Percentiles rank a stretch among this genome's conserved stretches.
Conservation (phyloP, 2,329 filamentous ascomycete genomes). For the Penicillium sp. region DNA sequence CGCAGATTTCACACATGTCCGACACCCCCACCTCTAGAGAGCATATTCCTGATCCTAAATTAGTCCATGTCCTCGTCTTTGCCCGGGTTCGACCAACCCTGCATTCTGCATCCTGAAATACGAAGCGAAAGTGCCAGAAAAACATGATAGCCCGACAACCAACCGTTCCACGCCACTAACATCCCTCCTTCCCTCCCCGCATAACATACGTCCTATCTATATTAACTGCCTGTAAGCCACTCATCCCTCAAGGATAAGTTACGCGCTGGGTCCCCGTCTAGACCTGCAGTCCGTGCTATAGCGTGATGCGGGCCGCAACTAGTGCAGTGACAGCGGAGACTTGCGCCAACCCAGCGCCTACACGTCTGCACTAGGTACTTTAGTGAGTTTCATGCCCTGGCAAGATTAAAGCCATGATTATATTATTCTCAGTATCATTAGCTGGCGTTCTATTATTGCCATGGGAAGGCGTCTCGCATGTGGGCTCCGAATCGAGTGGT, state of each 20-base stretch:
- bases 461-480: not conserved
- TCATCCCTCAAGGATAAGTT: not conserved
- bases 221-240: not conserved
- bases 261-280: not conserved
- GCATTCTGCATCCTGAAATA: too few relatives aligned
- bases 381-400: slow-evolving; percentile 8
- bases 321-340: slow-evolving; percentile 7
- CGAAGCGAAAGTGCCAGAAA: not conserved
- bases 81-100: not conserved
- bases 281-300: slow-evolving; percentile 7
- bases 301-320: slow-evolving; percentile 12
- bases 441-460: not conserved
- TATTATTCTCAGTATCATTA: not conserved
- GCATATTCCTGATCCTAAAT: not conserved
- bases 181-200: not conserved
- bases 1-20: not conserved
- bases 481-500: not conserved
- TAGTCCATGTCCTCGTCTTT: too few relatives aligned
- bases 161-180: not conserved
- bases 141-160: not conserved
- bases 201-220: not conserved
- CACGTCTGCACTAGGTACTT: slow-evolving; percentile 1
- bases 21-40: not conserved
- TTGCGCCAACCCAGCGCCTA: slow-evolving; percentile 13
- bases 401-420: not conserved